These are phyloP conservation scores for Limonomyces culmigenus DNA, from an alignment of 1,284 basidiomycete species.

Conservation along the genomic window DNA sequence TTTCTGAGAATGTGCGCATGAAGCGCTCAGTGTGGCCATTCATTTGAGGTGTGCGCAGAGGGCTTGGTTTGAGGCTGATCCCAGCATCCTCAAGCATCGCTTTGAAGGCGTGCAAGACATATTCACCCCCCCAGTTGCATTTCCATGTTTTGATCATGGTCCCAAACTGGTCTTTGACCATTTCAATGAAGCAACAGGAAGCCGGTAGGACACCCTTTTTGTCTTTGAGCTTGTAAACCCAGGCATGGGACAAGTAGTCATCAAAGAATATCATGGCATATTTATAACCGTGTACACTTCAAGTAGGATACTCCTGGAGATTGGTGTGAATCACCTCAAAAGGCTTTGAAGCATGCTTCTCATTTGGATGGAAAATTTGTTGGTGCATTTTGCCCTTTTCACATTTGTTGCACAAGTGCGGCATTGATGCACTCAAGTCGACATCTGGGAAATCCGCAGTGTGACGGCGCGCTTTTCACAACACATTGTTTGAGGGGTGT, in stretches of 20 bases:
- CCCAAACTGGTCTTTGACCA: slow-evolving; percentile 11
- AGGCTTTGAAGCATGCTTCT: slow-evolving; percentile 1
- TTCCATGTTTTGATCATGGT: slow-evolving; percentile 6
- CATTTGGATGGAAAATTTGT: slow-evolving; percentile 1
- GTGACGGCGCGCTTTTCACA: slow-evolving; percentile 4
- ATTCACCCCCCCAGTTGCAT: slow-evolving; percentile 8
- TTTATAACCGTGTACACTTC: slow-evolving; percentile 11
- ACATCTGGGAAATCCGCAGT: slow-evolving; percentile 6
- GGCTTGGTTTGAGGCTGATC: slow-evolving; percentile 11
- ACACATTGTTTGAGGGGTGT: slow-evolving; percentile 3
- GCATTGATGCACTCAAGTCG: slow-evolving; percentile 4
- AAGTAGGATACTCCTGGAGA: slow-evolving; percentile 7
- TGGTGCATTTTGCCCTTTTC: slow-evolving; percentile 10
- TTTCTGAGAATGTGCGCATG: slow-evolving; percentile 11
- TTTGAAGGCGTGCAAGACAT: slow-evolving; percentile 5
- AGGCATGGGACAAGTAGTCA: slow-evolving; percentile 10
- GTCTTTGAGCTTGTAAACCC: too few relatives aligned
- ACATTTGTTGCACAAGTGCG: slow-evolving; percentile 11
- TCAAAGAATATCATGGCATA: slow-evolving; percentile 15
- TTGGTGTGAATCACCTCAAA: slow-evolving; percentile 13
- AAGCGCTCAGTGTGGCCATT: slow-evolving; percentile 22
- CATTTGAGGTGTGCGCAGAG: slow-evolving; percentile 19
- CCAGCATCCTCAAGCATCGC: slow-evolving; percentile 4
- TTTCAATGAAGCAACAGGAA: slow-evolving; percentile 8
- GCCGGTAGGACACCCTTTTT: too few relatives aligned